Evolutionary conservation across 2,329 filamentous ascomycete genomes (phyloP), one percentile per base, ranked within the genome.

Genomic region (Phialophora verrucosa): DNA sequence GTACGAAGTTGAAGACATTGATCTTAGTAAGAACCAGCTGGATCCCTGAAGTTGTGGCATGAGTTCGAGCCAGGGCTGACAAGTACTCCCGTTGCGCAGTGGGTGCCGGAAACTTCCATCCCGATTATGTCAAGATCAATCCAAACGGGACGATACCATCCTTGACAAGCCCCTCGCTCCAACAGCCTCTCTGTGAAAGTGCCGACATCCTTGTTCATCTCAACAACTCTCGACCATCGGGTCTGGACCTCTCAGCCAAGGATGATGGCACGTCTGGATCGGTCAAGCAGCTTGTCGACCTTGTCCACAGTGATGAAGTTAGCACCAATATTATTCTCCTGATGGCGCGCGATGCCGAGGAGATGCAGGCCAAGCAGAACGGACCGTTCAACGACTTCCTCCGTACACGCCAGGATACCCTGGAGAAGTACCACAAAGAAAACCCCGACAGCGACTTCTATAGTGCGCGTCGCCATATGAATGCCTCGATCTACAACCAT

Each of bases 261-360:
- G 57, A 50, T 38, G 42, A 51, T 27, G 56, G 27, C n/a, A 60
- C 55, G 1, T 49, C 66, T 54, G 38, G 35, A 17, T 64, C n/a
- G 8, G 38, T 66, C 8, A 50, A 68, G 10, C 20, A 62, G 31
- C 32, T 70, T 8, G 66, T 71, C 20, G 62, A 65, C 23, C 68
- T 63, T 12, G 65, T 71, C 6, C 69, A 71, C 47, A 56, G 32
- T 4, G 31, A 17, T 32, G 42, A 68, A 3, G 25, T 70, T 5
- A 54, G 56, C 67, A 71, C 68, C 23, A 70, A 71, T 47, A 63
- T 71, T 53, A 70, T 71, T 53, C 67, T 71, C 25, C 53, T 71
- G n/a, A 38, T 42, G 53, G 69, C 69, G 11, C 65, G 69, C 11
- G 63, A 71, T 47, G 20, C 27, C 14, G 65, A 68, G n/a, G 68